These are phyloP conservation scores for Aspergillus funiculosus DNA, from an alignment of 495 filamentous ascomycete genomes.

Conservation along the genomic window DNA sequence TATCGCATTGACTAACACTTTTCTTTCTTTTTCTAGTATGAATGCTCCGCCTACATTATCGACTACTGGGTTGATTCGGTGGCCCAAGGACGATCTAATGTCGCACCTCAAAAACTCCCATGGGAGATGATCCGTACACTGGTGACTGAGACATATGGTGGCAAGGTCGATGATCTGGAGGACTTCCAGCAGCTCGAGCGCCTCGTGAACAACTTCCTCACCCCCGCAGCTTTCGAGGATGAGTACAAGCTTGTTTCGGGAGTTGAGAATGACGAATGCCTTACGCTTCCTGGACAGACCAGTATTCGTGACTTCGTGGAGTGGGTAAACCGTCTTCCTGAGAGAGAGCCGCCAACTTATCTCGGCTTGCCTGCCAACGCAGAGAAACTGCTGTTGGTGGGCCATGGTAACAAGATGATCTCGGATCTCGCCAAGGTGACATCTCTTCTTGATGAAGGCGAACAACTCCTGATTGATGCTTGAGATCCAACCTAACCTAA, in stretches of 20 bases:
- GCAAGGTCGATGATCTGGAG: slow-evolving; percentile 90
- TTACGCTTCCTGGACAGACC: slow-evolving; percentile 73
- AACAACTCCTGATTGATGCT: slow-evolving; percentile 77
- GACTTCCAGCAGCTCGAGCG: slow-evolving; percentile 69
- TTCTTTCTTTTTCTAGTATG: slow-evolving; percentile 65
- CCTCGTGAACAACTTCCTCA: slow-evolving; percentile 73
- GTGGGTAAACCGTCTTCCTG: slow-evolving; percentile 88
- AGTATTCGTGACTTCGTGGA: slow-evolving; percentile 78
- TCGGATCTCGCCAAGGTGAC: slow-evolving; percentile 76
- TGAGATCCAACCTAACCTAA: slow-evolving; percentile 10
- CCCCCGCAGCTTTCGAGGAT: slow-evolving; percentile 81
- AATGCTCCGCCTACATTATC: slow-evolving; percentile 93
- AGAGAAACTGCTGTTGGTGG: slow-evolving; percentile 90
- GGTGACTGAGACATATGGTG: slow-evolving; percentile 89
- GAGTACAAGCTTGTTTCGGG: slow-evolving; percentile 80
- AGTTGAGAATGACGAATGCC: slow-evolving; percentile 52
- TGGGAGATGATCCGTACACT: slow-evolving; percentile 97
- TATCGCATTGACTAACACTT: slow-evolving; percentile 26
- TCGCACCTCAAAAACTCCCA: slow-evolving; percentile 86
- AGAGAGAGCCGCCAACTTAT: slow-evolving; percentile 94
- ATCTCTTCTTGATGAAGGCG: slow-evolving; percentile 84
- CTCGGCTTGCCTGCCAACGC: slow-evolving; percentile 94
- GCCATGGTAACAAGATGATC: slow-evolving; percentile 80
- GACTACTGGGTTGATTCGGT: slow-evolving; percentile 88
- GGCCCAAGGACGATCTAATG: slow-evolving; percentile 78